phyloP scores from a whole-genome alignment of 1,284 basidiomycete species.

The Ceratobasidium sp. region DNA sequence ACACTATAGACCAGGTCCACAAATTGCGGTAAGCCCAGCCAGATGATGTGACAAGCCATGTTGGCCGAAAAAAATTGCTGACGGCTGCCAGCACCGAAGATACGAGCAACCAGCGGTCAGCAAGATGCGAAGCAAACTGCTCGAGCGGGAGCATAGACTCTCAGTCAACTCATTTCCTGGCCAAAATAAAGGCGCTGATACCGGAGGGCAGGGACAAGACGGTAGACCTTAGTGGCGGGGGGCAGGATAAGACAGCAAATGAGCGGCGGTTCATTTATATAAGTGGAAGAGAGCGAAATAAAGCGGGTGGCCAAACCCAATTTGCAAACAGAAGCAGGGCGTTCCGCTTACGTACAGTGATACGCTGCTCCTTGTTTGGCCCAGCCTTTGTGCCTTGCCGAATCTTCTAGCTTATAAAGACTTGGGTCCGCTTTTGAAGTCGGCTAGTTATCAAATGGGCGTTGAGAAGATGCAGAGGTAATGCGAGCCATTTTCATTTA shows the following conservation, averaged over 20 bases:
- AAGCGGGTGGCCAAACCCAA: slow-evolving; percentile 5
- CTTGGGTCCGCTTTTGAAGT: neutral
- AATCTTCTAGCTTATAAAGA: neutral
- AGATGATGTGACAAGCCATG: neutral
- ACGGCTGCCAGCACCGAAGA: neutral
- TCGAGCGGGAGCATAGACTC: neutral
- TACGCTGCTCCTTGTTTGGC: slow-evolving; percentile 40
- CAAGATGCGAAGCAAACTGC: neutral
- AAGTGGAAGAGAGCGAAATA: slow-evolving; percentile 16
- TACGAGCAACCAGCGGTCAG: neutral
- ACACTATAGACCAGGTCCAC: neutral
- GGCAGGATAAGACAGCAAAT: neutral
- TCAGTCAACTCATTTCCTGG: neutral
- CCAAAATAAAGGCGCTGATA: neutral
- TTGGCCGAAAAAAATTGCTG: neutral
- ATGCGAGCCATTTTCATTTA: too few relatives aligned
- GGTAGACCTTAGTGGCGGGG: neutral
- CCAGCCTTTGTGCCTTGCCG: slow-evolving; percentile 24
- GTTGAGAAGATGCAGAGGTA: too few relatives aligned
- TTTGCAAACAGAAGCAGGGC: slow-evolving; percentile 20
- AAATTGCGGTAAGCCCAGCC: neutral
- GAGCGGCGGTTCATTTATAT: neutral
- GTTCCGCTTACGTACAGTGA: slow-evolving; percentile 21
- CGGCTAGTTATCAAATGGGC: neutral
- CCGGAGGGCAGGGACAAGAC: neutral